phyloP scores from a whole-genome alignment of 208 protist species.

The Trichomonas tenax region DNA sequence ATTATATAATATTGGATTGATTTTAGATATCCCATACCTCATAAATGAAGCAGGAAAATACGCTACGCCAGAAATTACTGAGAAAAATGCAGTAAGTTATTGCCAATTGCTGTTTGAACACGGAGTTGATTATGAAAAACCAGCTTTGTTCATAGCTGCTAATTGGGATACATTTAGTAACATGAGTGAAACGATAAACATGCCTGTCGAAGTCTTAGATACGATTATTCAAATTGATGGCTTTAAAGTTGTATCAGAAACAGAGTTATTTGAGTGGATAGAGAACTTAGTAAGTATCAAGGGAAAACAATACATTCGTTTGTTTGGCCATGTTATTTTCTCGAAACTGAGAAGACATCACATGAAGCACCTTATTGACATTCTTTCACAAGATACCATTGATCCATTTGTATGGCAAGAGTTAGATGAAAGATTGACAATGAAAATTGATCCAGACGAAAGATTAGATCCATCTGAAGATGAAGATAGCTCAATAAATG shows the following conservation, averaged over 20 bases:
- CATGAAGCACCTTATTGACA: neutral
- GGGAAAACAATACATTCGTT: neutral
- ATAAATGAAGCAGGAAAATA: neutral
- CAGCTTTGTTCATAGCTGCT: neutral
- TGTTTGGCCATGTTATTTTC: neutral
- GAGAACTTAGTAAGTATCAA: neutral
- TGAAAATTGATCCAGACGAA: neutral
- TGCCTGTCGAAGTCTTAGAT: neutral
- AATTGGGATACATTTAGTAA: neutral
- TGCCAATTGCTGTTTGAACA: neutral
- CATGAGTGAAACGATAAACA: neutral
- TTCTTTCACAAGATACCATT: neutral
- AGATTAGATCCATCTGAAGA: neutral
- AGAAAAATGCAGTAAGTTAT: neutral
- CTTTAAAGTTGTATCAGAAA: neutral
- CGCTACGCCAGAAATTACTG: neutral
- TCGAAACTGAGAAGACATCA: neutral
- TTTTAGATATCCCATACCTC: neutral
- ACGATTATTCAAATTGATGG: neutral
- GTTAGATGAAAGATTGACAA: neutral
- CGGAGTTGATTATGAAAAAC: neutral
- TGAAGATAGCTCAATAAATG: neutral
- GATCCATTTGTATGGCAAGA: neutral
- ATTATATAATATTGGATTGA: neutral
- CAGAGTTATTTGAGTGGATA: neutral